These are phyloP conservation scores for Excoecaria cochinchinensis DNA, from an alignment of 345 rosid genomes.

Conservation along the genomic window DNA sequence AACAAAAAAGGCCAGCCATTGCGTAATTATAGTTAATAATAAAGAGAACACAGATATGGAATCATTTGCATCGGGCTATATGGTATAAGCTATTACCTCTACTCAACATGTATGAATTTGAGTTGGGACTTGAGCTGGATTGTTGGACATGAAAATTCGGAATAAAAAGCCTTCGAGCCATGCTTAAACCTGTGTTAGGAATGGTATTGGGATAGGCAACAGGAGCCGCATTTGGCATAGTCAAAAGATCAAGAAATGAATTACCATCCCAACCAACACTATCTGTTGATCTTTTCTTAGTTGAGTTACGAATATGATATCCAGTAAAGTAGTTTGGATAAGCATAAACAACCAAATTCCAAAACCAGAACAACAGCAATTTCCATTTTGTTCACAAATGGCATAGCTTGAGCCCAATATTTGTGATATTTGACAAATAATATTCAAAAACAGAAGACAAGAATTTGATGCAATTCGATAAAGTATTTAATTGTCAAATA, in stretches of 20 bases:
- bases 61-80: conserved; percentile 31
- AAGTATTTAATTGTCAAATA: too few species aligned
- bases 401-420: too few species aligned
- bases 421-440: too few species aligned
- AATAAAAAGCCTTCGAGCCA: conserved; percentile 3
- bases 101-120: conserved; percentile 32
- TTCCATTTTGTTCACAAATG: too few species aligned
- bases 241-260: conserved; percentile 25
- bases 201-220: conserved; percentile 6
- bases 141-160: conserved; percentile 33
- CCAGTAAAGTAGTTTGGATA: too few species aligned
- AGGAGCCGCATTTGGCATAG: neutral
- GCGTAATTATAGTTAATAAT: neutral
- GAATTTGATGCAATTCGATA: too few species aligned
- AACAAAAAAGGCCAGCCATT: neutral
- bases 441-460: too few species aligned
- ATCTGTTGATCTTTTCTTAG: too few species aligned
- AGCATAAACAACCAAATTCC: too few species aligned
- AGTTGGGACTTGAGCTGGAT: conserved; percentile 27
- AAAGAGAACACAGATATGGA: neutral
- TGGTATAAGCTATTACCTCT: conserved; percentile 26
- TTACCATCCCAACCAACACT: conserved; percentile 18
- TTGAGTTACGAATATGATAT: too few species aligned
- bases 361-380: too few species aligned
- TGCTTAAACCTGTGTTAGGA: conserved; percentile 17